These are phyloP conservation scores for Kernera saxatilis DNA, from an alignment of 345 rosid genomes.

Conservation along the genomic window DNA sequence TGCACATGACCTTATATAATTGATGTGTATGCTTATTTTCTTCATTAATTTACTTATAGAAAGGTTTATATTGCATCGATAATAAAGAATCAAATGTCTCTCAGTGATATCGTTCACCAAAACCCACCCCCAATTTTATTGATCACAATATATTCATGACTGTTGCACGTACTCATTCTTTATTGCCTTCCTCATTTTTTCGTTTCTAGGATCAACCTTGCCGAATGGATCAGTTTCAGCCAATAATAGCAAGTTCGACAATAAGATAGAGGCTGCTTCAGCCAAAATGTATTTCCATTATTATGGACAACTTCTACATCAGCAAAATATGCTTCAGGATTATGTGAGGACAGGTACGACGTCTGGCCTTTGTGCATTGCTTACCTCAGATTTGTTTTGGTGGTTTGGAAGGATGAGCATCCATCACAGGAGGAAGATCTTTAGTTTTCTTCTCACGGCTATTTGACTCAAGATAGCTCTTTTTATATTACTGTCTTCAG, in stretches of 20 bases:
- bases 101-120: background rate
- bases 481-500: constrained; percentile 37
- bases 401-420: background rate
- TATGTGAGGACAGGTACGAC: constrained; percentile 90
- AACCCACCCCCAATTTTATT: background rate
- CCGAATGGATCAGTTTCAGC: constrained; percentile 47
- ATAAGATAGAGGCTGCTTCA: constrained; percentile 79
- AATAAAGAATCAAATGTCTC: background rate
- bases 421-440: background rate
- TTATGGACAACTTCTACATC: constrained; percentile 89
- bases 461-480: background rate
- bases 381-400: background rate
- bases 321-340: constrained; percentile 96
- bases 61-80: background rate
- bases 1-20: background rate
- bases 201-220: constrained; percentile 37
- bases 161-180: background rate
- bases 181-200: background rate
- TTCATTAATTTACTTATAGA: background rate
- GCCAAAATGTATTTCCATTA: constrained; percentile 98
- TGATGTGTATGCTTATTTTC: background rate
- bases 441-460: background rate
- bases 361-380: background rate
- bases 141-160: background rate
- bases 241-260: constrained; percentile 71